phyloP scores from a whole-genome alignment of 1,139 yeast species.

The Saccharomyces hybrid region DNA sequence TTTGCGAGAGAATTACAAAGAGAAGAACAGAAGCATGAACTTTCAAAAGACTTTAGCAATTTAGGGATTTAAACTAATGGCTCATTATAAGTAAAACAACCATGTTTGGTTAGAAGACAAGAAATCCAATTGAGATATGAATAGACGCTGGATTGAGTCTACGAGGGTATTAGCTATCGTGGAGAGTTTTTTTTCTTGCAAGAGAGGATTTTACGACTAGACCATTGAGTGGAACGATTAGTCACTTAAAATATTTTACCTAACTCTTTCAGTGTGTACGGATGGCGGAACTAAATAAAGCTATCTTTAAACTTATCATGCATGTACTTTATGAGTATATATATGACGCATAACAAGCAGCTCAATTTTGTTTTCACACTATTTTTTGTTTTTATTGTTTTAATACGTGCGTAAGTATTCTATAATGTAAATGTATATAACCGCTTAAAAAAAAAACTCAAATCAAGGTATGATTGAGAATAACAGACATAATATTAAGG shows the following conservation, averaged over 20 bases:
- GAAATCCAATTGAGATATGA: too few species aligned
- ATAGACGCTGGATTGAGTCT: too few species aligned
- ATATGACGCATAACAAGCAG: neutral
- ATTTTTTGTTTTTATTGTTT: neutral
- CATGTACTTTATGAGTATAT: neutral
- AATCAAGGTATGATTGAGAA: neutral
- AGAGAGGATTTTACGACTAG: too few species aligned
- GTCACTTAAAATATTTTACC: too few species aligned
- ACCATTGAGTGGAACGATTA: too few species aligned
- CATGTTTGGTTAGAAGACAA: too few species aligned
- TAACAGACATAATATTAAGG: neutral
- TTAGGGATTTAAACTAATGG: neutral
- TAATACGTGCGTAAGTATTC: neutral
- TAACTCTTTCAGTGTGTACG: too few species aligned
- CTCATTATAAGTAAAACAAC: too few species aligned
- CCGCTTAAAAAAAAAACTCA: neutral
- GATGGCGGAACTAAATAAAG: too few species aligned
- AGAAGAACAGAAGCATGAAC: conserved; percentile 1
- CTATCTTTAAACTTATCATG: too few species aligned
- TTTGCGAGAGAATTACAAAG: conserved; percentile 12
- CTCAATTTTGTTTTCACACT: neutral
- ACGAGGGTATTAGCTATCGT: too few species aligned
- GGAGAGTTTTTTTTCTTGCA: too few species aligned
- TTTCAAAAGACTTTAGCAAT: neutral
- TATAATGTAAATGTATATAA: neutral